Percentiles rank a stretch among this genome's conserved stretches.
Evolutionary conservation across 208 protist genomes (phyloP).

Genomic region (Trypanosoma theileri): DNA sequence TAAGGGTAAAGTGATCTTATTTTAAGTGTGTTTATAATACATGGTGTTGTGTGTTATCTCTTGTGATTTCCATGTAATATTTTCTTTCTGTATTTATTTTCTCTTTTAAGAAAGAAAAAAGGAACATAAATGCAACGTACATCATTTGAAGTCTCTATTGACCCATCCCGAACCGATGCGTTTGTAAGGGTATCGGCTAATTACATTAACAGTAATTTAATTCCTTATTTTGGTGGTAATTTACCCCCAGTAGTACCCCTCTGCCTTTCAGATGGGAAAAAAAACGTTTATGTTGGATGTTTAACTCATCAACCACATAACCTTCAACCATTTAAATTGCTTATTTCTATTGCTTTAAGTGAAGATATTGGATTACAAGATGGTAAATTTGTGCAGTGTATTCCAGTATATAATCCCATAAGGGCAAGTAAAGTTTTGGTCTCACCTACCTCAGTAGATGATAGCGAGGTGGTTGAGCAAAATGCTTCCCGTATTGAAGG

Average conservation of each 20-base stretch:
- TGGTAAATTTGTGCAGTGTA: constrained; percentile 58
- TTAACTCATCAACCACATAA: constrained; percentile 52
- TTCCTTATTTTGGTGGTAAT: constrained; percentile 43
- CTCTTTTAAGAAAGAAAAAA: not conserved
- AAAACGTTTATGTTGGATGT: constrained; percentile 67
- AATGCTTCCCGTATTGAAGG: constrained; percentile 85
- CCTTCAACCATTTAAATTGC: constrained; percentile 44
- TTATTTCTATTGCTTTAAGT: constrained; percentile 54
- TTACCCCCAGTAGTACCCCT: constrained; percentile 60
- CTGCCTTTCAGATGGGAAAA: constrained; percentile 48
- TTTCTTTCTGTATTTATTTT: not conserved
- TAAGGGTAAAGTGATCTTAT: too few species aligned
- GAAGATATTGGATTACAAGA: constrained; percentile 52
- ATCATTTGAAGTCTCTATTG: constrained; percentile 59
- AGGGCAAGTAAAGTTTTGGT: constrained; percentile 79
- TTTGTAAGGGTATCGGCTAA: constrained; percentile 65
- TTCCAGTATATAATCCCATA: constrained; percentile 39
- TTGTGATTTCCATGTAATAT: not conserved
- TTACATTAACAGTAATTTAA: constrained; percentile 46
- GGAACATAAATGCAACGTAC: constrained; percentile 29
- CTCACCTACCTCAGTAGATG: constrained; percentile 79
- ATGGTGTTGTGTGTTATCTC: too few species aligned
- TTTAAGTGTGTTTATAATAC: too few species aligned
- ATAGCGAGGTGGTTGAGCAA: constrained; percentile 92
- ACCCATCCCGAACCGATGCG: constrained; percentile 53